Conservation (phyloP, 345 rosid species). For the Pelargonium nanum region DNA sequence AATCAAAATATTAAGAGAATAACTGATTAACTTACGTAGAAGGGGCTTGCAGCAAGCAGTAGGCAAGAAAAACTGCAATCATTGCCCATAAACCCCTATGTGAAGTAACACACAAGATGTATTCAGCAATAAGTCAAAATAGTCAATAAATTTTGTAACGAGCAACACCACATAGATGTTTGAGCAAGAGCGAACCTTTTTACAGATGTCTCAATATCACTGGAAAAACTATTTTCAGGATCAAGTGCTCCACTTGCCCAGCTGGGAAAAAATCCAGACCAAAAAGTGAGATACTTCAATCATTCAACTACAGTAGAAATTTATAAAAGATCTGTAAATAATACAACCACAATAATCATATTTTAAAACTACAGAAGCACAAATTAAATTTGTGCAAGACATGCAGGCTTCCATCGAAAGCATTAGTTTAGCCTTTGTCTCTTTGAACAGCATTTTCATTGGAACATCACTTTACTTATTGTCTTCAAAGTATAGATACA, state of each 20-base stretch:
- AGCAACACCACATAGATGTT: background rate
- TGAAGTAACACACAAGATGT: slow-evolving; percentile 17
- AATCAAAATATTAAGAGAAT: background rate
- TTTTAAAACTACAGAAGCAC: too few relatives aligned
- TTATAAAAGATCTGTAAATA: background rate
- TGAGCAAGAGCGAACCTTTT: slow-evolving; percentile 59
- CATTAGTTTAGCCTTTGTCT: background rate
- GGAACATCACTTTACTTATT: background rate
- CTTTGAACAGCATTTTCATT: background rate
- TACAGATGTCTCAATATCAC: slow-evolving; percentile 77
- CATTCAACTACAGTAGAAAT: background rate
- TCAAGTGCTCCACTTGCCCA: slow-evolving; percentile 98
- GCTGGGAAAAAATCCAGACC: slow-evolving; percentile 26
- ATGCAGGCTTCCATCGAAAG: too few relatives aligned
- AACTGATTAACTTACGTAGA: slow-evolving; percentile 57
- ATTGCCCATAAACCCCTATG: slow-evolving; percentile 94
- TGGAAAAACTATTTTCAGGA: slow-evolving; percentile 52
- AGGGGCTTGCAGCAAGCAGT: slow-evolving; percentile 96
- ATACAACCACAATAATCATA: background rate
- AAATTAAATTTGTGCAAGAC: too few relatives aligned
- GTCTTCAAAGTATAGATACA: background rate
- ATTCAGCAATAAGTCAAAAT: background rate
- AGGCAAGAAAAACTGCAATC: slow-evolving; percentile 96
- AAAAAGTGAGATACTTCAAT: background rate
- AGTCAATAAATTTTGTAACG: background rate